Evolutionary conservation across 2,329 filamentous ascomycete species (phyloP).

Genomic region (Daldinia sp.): DNA sequence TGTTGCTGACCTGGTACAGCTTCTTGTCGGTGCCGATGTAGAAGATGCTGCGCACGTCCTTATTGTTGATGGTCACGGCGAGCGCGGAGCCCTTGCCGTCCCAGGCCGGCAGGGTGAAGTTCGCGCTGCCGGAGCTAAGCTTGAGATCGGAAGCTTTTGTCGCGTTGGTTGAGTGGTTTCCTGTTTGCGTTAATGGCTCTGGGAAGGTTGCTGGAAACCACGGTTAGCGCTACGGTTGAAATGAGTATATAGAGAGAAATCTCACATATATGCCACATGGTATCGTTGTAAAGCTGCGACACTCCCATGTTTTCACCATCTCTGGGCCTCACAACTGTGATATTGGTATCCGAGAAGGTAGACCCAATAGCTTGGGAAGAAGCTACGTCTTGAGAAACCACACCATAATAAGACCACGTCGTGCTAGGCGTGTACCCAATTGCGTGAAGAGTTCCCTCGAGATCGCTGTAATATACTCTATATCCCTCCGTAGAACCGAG

Average conservation of each 20-base stretch:
- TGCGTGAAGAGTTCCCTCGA: slow-evolving; percentile 49
- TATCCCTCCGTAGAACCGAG: slow-evolving; percentile 53
- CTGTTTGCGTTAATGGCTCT: slow-evolving; percentile 45
- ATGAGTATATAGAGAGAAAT: neutral
- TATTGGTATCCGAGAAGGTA: slow-evolving; percentile 50
- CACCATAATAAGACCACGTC: slow-evolving; percentile 50
- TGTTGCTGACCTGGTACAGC: slow-evolving; percentile 51
- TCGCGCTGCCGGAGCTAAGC: slow-evolving; percentile 38
- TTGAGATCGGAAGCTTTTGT: slow-evolving; percentile 42
- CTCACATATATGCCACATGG: slow-evolving; percentile 53
- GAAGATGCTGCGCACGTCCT: slow-evolving; percentile 51
- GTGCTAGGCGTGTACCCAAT: slow-evolving; percentile 49
- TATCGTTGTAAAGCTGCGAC: slow-evolving; percentile 48
- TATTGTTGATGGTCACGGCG: slow-evolving; percentile 50
- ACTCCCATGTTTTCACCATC: slow-evolving; percentile 52
- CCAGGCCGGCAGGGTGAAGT: slow-evolving; percentile 52
- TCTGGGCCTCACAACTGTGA: slow-evolving; percentile 52
- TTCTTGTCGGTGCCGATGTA: slow-evolving; percentile 55
- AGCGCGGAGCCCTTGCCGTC: slow-evolving; percentile 48
- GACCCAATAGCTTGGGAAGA: slow-evolving; percentile 49
- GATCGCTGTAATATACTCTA: slow-evolving; percentile 56
- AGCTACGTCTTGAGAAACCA: slow-evolving; percentile 51
- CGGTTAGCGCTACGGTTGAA: slow-evolving; percentile 33
- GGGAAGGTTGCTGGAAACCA: slow-evolving; percentile 51
- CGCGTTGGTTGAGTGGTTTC: slow-evolving; percentile 45